These are phyloP conservation scores for Auriscalpium vulgare DNA, from an alignment of 768 basidiomycete species.

Conservation along the genomic window DNA sequence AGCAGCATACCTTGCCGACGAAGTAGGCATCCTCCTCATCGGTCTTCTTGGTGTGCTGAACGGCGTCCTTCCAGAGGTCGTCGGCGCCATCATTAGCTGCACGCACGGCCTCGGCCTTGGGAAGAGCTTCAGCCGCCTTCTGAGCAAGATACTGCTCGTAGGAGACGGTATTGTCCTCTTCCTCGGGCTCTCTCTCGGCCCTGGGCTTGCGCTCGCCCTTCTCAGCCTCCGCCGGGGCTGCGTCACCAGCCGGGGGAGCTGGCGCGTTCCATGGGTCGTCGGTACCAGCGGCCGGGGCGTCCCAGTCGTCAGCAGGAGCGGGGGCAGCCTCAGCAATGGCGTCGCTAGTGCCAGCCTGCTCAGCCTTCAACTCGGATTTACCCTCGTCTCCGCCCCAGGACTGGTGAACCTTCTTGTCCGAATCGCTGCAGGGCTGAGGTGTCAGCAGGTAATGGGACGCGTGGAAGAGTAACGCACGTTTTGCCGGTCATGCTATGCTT, in stretches of 20 bases:
- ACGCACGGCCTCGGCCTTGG: slow-evolving; percentile 63
- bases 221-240: slow-evolving; percentile 26
- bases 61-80: slow-evolving; percentile 62
- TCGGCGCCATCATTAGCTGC: slow-evolving; percentile 80
- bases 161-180: slow-evolving; percentile 91
- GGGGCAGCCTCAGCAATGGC: slow-evolving; percentile 44
- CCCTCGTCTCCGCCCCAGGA: slow-evolving; percentile 95
- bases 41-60: slow-evolving; percentile 51
- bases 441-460: slow-evolving; percentile 1
- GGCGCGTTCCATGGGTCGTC: slow-evolving; percentile 25
- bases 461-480: slow-evolving; percentile 41
- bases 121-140: slow-evolving; percentile 47
- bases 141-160: slow-evolving; percentile 89
- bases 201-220: slow-evolving; percentile 26
- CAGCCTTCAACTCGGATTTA: slow-evolving; percentile 71
- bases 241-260: slow-evolving; percentile 21
- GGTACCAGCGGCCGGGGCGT: slow-evolving; percentile 17
- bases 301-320: slow-evolving; percentile 29
- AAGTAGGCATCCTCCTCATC: slow-evolving; percentile 73
- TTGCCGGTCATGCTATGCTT: slow-evolving; percentile 83
- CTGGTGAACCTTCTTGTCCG: slow-evolving; percentile 90
- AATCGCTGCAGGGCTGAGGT: slow-evolving; percentile 51
- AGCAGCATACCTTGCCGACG: slow-evolving; percentile 68
- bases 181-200: slow-evolving; percentile 61
- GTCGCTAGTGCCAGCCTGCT: slow-evolving; percentile 68